Percentiles rank a stretch among this genome's conserved stretches.
Conservation (phyloP, 352 stramenopile species). For the Globisporangium alternatum region DNA sequence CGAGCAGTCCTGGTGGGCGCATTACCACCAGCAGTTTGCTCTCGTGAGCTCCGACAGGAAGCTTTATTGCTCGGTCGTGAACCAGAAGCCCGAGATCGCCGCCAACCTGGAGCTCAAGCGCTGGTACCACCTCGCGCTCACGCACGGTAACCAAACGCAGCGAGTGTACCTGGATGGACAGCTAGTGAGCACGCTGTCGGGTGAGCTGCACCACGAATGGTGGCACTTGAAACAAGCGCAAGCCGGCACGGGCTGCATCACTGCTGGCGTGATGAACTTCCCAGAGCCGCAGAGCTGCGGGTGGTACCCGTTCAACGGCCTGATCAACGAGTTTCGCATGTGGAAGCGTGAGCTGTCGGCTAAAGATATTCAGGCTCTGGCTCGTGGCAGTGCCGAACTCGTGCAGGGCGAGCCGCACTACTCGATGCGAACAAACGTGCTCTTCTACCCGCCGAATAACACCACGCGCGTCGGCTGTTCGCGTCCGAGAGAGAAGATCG, state of each 20-base stretch:
- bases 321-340: slow-evolving; percentile 33
- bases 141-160: slow-evolving; percentile 31
- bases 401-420: neutral
- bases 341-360: slow-evolving; percentile 13
- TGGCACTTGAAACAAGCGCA: slow-evolving; percentile 32
- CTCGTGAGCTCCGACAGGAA: slow-evolving; percentile 34
- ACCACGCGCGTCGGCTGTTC: neutral
- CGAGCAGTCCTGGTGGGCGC: slow-evolving; percentile 25
- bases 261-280: slow-evolving; percentile 18
- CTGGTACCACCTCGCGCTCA: slow-evolving; percentile 48
- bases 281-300: slow-evolving; percentile 27
- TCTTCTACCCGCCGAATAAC: neutral
- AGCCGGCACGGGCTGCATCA: slow-evolving; percentile 40
- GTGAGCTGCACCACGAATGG: slow-evolving; percentile 32
- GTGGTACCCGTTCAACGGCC: slow-evolving; percentile 45
- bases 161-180: slow-evolving; percentile 38
- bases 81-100: slow-evolving; percentile 23
- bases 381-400: neutral
- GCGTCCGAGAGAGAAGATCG: neutral
- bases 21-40: slow-evolving; percentile 44
- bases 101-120: slow-evolving; percentile 22
- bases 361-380: neutral
- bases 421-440: neutral
- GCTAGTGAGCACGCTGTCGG: slow-evolving; percentile 18
- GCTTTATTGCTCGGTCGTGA: slow-evolving; percentile 48